Percentiles rank a stretch among this genome's conserved stretches.
Evolutionary conservation across 106 monocot genomes (phyloP).

Genomic region (Dendrobium nobile): DNA sequence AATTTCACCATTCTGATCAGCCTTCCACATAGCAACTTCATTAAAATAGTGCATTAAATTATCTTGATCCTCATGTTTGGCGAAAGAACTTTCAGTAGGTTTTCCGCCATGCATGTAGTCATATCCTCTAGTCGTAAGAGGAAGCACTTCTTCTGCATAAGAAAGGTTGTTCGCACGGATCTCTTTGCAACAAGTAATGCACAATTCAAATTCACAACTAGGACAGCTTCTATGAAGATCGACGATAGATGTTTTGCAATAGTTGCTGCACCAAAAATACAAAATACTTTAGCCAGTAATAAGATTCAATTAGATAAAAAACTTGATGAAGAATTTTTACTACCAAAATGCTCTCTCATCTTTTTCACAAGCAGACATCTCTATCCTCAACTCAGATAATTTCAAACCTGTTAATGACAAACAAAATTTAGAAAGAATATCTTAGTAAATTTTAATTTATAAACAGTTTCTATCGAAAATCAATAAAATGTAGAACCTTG

Average conservation of each 20-base stretch:
- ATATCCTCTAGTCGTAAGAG: constrained; percentile 22
- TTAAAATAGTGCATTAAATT: not conserved
- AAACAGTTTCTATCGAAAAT: constrained; percentile 4
- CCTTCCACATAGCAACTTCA: constrained; percentile 28
- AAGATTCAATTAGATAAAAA: not conserved
- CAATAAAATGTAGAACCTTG: constrained; percentile 23
- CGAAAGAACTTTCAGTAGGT: not conserved
- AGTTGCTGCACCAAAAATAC: constrained; percentile 36
- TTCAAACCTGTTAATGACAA: constrained; percentile 19
- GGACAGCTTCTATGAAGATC: constrained; percentile 63
- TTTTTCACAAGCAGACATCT: constrained; percentile 24
- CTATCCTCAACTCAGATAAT: constrained; percentile 20
- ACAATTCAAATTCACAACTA: constrained; percentile 65
- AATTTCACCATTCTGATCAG: constrained; percentile 31
- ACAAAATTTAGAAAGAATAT: not conserved
- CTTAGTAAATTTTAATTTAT: not conserved
- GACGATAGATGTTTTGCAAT: constrained; percentile 64
- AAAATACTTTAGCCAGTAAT: not conserved
- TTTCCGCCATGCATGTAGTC: constrained; percentile 59
- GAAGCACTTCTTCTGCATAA: constrained; percentile 9
- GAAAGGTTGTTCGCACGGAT: constrained; percentile 29
- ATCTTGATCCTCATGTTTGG: not conserved
- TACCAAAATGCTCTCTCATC: constrained; percentile 78
- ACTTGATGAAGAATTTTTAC: not conserved
- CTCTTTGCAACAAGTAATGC: constrained; percentile 57